A percentile compares a stretch with the other conserved stretches of the same genome.
Evolutionary conservation across 2,329 filamentous ascomycete species (phyloP).

Genomic region (Ophiognomonia clavigignenti-juglandacearum): DNA sequence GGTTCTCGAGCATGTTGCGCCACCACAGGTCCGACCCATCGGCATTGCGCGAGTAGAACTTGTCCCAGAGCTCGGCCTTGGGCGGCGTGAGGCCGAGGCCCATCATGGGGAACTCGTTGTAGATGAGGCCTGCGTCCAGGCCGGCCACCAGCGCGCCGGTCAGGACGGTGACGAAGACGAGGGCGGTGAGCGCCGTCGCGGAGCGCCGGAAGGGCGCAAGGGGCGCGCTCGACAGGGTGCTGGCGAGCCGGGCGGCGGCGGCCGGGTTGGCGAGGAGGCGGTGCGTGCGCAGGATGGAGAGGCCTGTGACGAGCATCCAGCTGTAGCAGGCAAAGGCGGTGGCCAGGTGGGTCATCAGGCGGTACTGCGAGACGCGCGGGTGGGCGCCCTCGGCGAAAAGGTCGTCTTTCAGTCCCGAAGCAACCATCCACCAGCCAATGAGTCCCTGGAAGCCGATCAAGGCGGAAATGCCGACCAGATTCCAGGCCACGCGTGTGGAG

Average conservation of each 20-base stretch:
- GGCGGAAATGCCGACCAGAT: constrained; percentile 75
- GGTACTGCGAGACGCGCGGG: constrained; percentile 91
- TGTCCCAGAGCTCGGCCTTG: constrained; percentile 74
- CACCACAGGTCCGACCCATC: constrained; percentile 86
- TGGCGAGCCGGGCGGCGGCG: constrained; percentile 54
- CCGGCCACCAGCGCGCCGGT: constrained; percentile 92
- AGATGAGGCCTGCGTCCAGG: constrained; percentile 93
- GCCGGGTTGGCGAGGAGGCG: constrained; percentile 64
- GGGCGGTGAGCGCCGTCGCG: constrained; percentile 62
- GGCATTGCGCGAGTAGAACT: constrained; percentile 75
- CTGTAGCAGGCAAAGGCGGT: constrained; percentile 91
- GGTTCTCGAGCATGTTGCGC: constrained; percentile 98
- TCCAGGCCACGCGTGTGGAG: constrained; percentile 68
- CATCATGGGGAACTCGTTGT: constrained; percentile 98
- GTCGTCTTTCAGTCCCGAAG: constrained; percentile 91
- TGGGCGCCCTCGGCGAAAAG: constrained; percentile 87
- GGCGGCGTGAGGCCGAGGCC: constrained; percentile 78
- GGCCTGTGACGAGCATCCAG: constrained; percentile 87
- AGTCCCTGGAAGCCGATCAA: constrained; percentile 94
- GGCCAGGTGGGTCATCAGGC: constrained; percentile 81
- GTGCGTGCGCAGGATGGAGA: constrained; percentile 76
- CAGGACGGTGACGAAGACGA: constrained; percentile 88
- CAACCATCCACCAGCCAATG: constrained; percentile 99
- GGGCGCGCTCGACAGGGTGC: constrained; percentile 59
- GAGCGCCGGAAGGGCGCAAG: constrained; percentile 69